phyloP scores from a whole-genome alignment of 139 green algal species.

The Chlamydomonas sp. region DNA sequence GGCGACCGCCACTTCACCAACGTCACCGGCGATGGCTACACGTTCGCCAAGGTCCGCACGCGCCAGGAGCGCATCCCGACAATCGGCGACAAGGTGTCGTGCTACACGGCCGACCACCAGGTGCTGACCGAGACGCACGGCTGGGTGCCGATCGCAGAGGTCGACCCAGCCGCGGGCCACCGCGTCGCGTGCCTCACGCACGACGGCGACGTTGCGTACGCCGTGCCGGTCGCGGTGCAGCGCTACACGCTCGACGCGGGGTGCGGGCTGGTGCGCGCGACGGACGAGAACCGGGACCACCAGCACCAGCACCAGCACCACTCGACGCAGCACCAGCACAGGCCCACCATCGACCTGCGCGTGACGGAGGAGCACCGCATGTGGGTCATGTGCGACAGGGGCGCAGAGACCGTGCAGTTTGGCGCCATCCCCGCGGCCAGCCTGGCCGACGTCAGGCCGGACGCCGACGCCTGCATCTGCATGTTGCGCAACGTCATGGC shows the following conservation, averaged over 20 bases:
- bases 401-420: neutral
- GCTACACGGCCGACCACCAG: slow-evolving; percentile 15
- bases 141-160: slow-evolving; percentile 2
- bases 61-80: slow-evolving; percentile 4
- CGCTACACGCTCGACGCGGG: neutral
- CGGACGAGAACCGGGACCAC: too few relatives aligned
- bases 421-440: neutral
- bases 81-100: slow-evolving; percentile 13
- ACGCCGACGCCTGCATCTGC: too few relatives aligned
- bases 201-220: neutral
- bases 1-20: slow-evolving; percentile 14
- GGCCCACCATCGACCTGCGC: slow-evolving; percentile 2
- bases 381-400: neutral
- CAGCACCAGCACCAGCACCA: too few relatives aligned
- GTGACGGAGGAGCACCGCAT: slow-evolving; percentile 14
- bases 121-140: slow-evolving; percentile 3
- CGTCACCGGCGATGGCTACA: slow-evolving; percentile 16
- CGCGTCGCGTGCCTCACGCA: slow-evolving; percentile 3
- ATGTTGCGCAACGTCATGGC: too few relatives aligned
- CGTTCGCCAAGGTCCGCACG: slow-evolving; percentile 14
- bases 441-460: neutral
- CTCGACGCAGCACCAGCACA: too few relatives aligned
- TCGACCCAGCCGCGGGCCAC: neutral
- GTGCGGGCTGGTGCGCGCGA: neutral
- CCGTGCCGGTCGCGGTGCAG: neutral